phyloP scores from a whole-genome alignment of 352 stramenopile species.

The Phytophthora agathidicida region DNA sequence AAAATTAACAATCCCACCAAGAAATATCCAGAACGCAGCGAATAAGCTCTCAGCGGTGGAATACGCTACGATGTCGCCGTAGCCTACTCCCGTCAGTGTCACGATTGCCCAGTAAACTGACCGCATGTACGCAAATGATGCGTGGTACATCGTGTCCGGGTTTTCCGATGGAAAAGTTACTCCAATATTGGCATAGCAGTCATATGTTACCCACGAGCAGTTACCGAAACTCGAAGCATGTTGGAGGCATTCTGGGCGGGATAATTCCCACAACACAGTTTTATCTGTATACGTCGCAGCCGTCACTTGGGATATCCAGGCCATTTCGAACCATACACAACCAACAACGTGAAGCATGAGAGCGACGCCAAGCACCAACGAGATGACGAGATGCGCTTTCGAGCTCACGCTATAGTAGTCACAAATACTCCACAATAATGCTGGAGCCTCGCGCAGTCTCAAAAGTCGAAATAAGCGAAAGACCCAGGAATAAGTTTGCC shows the following conservation, averaged over 20 bases:
- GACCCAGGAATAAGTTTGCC: conserved; percentile 37
- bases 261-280: conserved; percentile 1
- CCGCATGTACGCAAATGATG: conserved; percentile 68
- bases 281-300: not conserved
- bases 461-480: conserved; percentile 58
- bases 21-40: conserved; percentile 76
- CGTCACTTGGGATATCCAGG: conserved; percentile 20
- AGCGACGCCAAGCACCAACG: conserved; percentile 55
- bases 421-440: conserved; percentile 54
- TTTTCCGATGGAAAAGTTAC: conserved; percentile 54
- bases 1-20: conserved; percentile 82
- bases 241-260: conserved; percentile 43
- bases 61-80: conserved; percentile 77
- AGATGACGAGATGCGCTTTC: conserved; percentile 54
- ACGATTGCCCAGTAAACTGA: conserved; percentile 83
- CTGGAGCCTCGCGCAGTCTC: conserved; percentile 45
- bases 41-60: conserved; percentile 78
- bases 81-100: conserved; percentile 71
- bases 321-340: conserved; percentile 79
- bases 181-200: conserved; percentile 73
- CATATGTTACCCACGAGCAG: conserved; percentile 73
- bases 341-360: conserved; percentile 67
- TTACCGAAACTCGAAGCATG: conserved; percentile 62
- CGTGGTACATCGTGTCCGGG: conserved; percentile 40
- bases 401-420: conserved; percentile 73